Evolutionary conservation across 768 basidiomycete genomes (phyloP), one percentile per base, ranked within the genome.

Genomic region (Boletus subparvulus): DNA sequence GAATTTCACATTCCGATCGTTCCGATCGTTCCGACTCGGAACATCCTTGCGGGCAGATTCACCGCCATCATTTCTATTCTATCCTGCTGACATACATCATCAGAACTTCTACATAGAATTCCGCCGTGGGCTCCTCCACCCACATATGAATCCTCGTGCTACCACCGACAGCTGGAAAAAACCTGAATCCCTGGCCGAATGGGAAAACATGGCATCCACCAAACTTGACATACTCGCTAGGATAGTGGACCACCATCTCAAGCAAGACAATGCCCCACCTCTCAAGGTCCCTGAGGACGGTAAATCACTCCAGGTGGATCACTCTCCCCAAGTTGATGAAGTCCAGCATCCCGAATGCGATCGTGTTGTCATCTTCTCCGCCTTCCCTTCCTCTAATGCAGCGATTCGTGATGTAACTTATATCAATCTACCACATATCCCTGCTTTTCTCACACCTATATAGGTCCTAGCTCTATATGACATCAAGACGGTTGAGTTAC

Each of bases 81-180:
- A n/a, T n/a, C n/a, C n/a, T n/a, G n/a, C n/a, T n/a, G n/a, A n/a
- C n/a, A n/a, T n/a, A n/a, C n/a, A n/a, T n/a, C n/a, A n/a, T 32
- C 11, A 36, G 36, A 24, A 59, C 9, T 59, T 56, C 3, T 59
- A 59, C 7, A 59, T 59, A 0, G 40, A 59, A 11, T 50, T 59
- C 1, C 40, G 40, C 1, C 24, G 40, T 30, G 44, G 54, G 0
- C 19, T 59, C 0, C 45, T 59, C 0, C 54, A 59, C 13, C 54
- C 58, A 0, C n/a, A 50, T 3, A 50, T 58, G 53, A 58, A 58
- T n/a, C 52, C 47, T 2, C 33, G 11, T 21, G 5, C 12, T 16
- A 36, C 13, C 0, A 35, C 9, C 6, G 37, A 35, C 2, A 6
- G 9, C 11, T 48, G 50, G 36, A 9, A 21, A 19, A 47, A 19